phyloP scores from a whole-genome alignment of 176 grass and related monocot genomes.

The Coix lacrymajobi region DNA sequence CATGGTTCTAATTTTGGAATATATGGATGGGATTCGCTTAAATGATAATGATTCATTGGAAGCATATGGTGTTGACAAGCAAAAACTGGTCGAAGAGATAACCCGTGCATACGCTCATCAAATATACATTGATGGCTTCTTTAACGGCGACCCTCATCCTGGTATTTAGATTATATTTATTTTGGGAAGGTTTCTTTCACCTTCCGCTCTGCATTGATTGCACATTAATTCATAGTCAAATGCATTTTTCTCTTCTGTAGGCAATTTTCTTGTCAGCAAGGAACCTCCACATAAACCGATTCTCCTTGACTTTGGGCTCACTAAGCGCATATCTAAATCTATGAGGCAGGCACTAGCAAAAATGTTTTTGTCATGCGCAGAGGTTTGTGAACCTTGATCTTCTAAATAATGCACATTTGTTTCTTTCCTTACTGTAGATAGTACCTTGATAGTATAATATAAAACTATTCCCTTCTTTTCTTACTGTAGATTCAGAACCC shows the following conservation, averaged over 20 bases:
- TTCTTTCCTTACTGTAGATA: not conserved
- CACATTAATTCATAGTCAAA: not conserved
- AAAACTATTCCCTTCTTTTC: not conserved
- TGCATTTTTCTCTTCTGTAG: conserved; percentile 36
- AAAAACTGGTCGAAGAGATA: conserved; percentile 94
- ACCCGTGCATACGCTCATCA: conserved; percentile 98
- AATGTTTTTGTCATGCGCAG: conserved; percentile 92
- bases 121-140: conserved; percentile 96
- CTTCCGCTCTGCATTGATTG: not conserved
- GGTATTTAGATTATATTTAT: conserved; percentile 39
- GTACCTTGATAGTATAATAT: not conserved
- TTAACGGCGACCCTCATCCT: conserved; percentile 97
- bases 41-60: conserved; percentile 78
- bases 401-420: conserved; percentile 19
- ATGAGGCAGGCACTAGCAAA: conserved; percentile 91
- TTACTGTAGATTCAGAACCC: not conserved
- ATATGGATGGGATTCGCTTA: conserved; percentile 95
- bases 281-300: conserved; percentile 80
- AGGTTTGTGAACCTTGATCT: conserved; percentile 49
- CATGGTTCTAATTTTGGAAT: conserved; percentile 84
- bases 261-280: conserved; percentile 98
- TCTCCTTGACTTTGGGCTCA: conserved; percentile 98
- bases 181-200: conserved; percentile 15
- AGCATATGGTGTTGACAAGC: conserved; percentile 80
- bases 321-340: conserved; percentile 73